Evolutionary conservation across 352 stramenopile species (phyloP).

Genomic region (Phytopythium litorale): DNA sequence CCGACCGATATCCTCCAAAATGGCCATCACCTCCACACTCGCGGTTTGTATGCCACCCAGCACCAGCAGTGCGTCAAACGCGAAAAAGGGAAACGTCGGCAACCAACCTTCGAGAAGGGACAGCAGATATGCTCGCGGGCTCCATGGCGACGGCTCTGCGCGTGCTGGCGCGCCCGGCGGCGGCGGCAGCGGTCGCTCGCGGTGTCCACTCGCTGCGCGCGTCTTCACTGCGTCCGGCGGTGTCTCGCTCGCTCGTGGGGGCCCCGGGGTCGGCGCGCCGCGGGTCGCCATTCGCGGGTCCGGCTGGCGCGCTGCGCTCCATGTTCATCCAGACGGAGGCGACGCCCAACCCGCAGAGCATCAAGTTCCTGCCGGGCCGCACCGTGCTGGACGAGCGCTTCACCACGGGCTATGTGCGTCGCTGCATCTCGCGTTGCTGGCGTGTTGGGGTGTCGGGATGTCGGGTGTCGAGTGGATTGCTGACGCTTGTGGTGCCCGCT

Average conservation of each 20-base stretch:
- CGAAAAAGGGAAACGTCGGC: neutral
- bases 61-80: neutral
- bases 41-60: too few species aligned
- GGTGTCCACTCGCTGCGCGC: constrained; percentile 13
- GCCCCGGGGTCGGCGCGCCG: neutral
- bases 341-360: constrained; percentile 97
- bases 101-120: neutral
- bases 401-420: constrained; percentile 51
- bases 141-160: constrained; percentile 10
- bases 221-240: neutral
- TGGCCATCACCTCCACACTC: too few species aligned
- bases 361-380: constrained; percentile 97
- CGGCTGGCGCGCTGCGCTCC: constrained; percentile 55
- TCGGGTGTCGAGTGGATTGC: neutral
- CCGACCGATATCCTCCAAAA: too few species aligned
- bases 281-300: constrained; percentile 24
- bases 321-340: constrained; percentile 99
- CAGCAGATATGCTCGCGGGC: neutral
- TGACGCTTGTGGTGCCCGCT: constrained; percentile 1
- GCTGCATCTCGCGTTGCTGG: neutral
- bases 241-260: neutral
- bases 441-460: constrained; percentile 1
- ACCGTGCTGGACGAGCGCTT: constrained; percentile 89
- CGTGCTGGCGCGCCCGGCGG: constrained; percentile 19
- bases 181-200: constrained; percentile 7